Base-by-base conservation (phyloP, 2,329 filamentous ascomycete genomes). In the Gaeumannomyces sp. region DNA sequence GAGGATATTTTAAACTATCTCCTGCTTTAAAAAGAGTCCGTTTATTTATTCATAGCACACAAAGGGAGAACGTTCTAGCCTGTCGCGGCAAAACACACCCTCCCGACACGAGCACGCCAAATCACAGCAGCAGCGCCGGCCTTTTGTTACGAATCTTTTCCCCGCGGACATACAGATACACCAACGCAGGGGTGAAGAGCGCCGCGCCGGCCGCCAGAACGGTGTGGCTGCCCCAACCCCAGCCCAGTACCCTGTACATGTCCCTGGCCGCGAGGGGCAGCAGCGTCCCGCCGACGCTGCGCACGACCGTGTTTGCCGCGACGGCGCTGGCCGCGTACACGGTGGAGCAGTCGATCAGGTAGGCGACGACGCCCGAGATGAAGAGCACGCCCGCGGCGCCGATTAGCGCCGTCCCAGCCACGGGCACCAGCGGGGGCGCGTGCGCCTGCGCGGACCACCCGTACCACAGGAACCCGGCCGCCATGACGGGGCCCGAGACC, bases 171-270 rank as follows among this genome's bases (percentile, higher is more conserved):
- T 35, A 35, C 10, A 35, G 33, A 14, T 14, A 10, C 8, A 10
- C 8, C 33, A 35, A 14, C 33, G 13, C 33, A 10, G 33, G 33
- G 10, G 33, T 35, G 33, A 35, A 35, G 33, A 35, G 33, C 33
- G 13, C 8, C 10, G 33, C 33, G 33, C 33, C 33, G 33, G 13
- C 10, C 33, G 33, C 84, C 7, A 86, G 71, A 62, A 86, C 64
- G n/a, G 77, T 80, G n/a, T n/a, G n/a, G 67, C 85, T 87, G 0
- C 84, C 85, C 83, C 85, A 87, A 0, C 84, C 84, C 7, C 84
- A 69, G 0, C 84, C 84, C 0, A 87, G 70, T 3, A 71, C 73
- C n/a, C 78, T 73, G 68, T 85, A 87, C 77, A 87, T 79, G 13
- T 71, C 71, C 16, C 81, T 72, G 0, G 81, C 84, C 11, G 78